Evolutionary conservation across 2,329 filamentous ascomycete species (phyloP).

Genomic region (Aspergillus sp.): DNA sequence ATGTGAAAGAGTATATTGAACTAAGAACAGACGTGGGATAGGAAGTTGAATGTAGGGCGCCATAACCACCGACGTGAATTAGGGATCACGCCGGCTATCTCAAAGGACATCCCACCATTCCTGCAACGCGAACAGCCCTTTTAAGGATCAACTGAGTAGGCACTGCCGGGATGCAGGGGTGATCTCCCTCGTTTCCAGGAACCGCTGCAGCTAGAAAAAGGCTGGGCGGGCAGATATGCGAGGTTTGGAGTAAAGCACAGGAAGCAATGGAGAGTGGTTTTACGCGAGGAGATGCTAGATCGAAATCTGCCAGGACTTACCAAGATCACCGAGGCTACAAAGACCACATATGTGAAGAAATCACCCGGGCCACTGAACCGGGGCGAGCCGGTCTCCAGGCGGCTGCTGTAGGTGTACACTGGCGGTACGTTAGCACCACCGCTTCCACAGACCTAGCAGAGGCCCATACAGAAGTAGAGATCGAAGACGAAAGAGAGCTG

Average conservation of each 20-base stretch:
- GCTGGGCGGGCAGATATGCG: constrained; percentile 79
- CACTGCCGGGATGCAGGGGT: constrained; percentile 63
- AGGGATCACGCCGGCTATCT: constrained; percentile 59
- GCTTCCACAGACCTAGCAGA: constrained; percentile 17
- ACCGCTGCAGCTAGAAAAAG: constrained; percentile 69
- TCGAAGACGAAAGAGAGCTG: constrained; percentile 64
- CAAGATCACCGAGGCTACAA: constrained; percentile 69
- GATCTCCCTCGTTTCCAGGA: constrained; percentile 82
- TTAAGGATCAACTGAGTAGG: constrained; percentile 61
- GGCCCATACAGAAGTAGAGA: constrained; percentile 64
- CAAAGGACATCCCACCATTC: constrained; percentile 74
- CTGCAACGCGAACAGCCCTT: constrained; percentile 64
- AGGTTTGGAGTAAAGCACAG: constrained; percentile 45
- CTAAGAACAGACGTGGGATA: constrained; percentile 21
- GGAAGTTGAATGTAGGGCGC: constrained; percentile 59
- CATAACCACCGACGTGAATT: constrained; percentile 62
- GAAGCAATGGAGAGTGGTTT: not conserved
- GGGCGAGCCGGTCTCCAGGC: constrained; percentile 68
- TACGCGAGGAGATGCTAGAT: constrained; percentile 13
- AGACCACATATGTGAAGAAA: constrained; percentile 75
- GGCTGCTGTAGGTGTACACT: constrained; percentile 75
- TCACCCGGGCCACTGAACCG: constrained; percentile 75
- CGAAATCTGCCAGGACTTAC: constrained; percentile 60
- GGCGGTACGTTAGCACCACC: constrained; percentile 30
- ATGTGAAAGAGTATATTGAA: constrained; percentile 7